Base-by-base conservation (phyloP, 78 protist species). In the Dictyostelium purpureum region DNA sequence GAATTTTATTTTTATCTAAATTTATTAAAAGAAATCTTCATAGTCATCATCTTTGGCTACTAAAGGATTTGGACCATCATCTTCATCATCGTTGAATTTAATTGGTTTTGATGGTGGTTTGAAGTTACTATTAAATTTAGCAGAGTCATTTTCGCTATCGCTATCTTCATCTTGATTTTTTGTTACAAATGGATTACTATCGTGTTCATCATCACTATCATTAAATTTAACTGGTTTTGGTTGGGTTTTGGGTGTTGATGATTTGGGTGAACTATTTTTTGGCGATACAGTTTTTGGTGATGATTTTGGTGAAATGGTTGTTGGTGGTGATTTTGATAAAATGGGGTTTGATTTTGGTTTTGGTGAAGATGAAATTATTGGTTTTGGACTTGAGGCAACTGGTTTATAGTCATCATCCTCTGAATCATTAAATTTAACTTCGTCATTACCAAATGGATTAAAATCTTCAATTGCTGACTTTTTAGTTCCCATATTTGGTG, bases 11-110 rank as follows among this genome's bases (percentile, higher is more conserved):
- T n/a, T 57, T 57, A 11, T 63, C 31, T 63, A 28, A 1, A 28
- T 63, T 63, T 63, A 31, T 38, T 26, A 71, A 71, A 71, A 71
- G 57, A 43, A 37, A 51, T 52, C 67, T 24, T 75, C 81, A 45
- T 73, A 73, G 45, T 73, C 79, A 3, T 35, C 47, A 75, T 75
- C 67, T 75, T 75, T 75, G 21, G 61, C 28, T 4, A 75, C 81
- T 2, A 75, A 11, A 35, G 51, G 12, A 52, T 75, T 75, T 51
- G 61, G 31, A 26, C 52, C 45, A 0, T 75, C 66, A 0, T 73
- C 80, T 18, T 74, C 45, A 35, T 52, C 43, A 4, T 73, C 81
- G 35, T 33, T n/a, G 52, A 28, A 38, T 51, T 75, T 26, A 51
- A 42, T 9, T 0, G 26, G 18, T 38, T n/a, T 21, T 18, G 28